A percentile compares a stretch with the other conserved stretches of the same genome.
Conservation (phyloP, 2,329 filamentous ascomycete genomes). For the Didymella keratinophila region DNA sequence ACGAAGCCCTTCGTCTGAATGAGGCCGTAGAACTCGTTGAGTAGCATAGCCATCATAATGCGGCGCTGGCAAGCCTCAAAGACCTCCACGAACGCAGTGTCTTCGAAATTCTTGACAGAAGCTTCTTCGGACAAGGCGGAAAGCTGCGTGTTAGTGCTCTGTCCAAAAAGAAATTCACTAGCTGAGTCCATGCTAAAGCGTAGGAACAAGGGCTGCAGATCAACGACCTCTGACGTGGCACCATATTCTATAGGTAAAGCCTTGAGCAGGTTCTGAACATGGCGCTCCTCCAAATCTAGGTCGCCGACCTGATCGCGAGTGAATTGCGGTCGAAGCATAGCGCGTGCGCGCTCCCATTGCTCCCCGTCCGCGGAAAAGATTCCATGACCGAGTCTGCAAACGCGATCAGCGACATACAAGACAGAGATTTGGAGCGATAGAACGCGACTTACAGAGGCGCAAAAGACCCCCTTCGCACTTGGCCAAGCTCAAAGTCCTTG, state of each 20-base stretch:
- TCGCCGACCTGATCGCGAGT: constrained; percentile 48
- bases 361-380: constrained; percentile 45
- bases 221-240: not conserved
- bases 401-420: not conserved
- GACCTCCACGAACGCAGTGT: not conserved
- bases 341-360: constrained; percentile 48
- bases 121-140: not conserved
- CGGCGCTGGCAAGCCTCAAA: constrained; percentile 6
- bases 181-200: constrained; percentile 47
- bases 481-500: constrained; percentile 46
- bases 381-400: constrained; percentile 4
- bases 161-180: constrained; percentile 44
- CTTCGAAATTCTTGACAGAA: not conserved
- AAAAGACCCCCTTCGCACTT: constrained; percentile 8
- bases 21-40: constrained; percentile 5
- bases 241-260: not conserved
- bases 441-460: constrained; percentile 13
- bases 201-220: constrained; percentile 48
- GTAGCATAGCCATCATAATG: constrained; percentile 3
- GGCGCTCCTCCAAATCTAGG: constrained; percentile 46
- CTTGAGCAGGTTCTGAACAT: constrained; percentile 33
- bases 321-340: constrained; percentile 51
- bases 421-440: no score
- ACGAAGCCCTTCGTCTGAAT: not conserved
- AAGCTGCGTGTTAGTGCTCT: constrained; percentile 23